A percentile compares a stretch with the other conserved stretches of the same genome.
phyloP scores from a whole-genome alignment of 768 basidiomycete genomes.

The Russula griseocarnosa region DNA sequence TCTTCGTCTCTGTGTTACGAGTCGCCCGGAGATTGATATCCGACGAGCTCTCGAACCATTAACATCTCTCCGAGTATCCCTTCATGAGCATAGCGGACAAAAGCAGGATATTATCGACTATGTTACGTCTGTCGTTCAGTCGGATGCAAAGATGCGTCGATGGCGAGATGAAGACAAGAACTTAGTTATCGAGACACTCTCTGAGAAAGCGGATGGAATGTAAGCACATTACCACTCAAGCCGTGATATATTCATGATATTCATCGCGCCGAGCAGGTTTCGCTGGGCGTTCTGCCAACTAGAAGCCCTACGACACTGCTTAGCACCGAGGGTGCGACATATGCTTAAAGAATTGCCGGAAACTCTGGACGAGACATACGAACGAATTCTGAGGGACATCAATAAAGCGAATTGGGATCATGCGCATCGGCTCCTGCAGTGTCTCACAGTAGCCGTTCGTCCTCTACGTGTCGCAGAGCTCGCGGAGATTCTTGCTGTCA shows the following conservation, averaged over 20 bases:
- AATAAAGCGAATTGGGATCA: slow-evolving; percentile 2
- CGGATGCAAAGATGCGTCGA: neutral
- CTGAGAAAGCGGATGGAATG: slow-evolving; percentile 4
- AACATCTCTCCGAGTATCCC: neutral
- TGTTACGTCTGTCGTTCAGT: neutral
- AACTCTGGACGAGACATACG: slow-evolving; percentile 1
- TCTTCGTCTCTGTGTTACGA: slow-evolving; percentile 2
- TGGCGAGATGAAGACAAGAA: slow-evolving; percentile 1
- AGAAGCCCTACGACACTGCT: neutral
- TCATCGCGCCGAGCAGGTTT: neutral
- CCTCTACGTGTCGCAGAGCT: slow-evolving; percentile 3
- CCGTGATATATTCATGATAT: neutral
- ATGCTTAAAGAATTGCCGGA: slow-evolving; percentile 5
- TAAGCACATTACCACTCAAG: neutral
- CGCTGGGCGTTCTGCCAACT: neutral
- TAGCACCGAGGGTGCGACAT: neutral
- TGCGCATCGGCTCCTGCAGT: neutral
- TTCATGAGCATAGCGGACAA: slow-evolving; percentile 6
- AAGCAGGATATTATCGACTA: slow-evolving; percentile 1
- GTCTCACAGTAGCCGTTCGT: neutral
- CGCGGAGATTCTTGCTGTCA: neutral
- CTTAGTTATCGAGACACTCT: neutral
- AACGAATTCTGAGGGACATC: neutral
- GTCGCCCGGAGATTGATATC: slow-evolving; percentile 4
- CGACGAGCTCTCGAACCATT: neutral